Percentiles rank a stretch among this genome's conserved stretches.
phyloP scores from a whole-genome alignment of 2,329 filamentous ascomycete genomes.

The Fusarium duplospermum region DNA sequence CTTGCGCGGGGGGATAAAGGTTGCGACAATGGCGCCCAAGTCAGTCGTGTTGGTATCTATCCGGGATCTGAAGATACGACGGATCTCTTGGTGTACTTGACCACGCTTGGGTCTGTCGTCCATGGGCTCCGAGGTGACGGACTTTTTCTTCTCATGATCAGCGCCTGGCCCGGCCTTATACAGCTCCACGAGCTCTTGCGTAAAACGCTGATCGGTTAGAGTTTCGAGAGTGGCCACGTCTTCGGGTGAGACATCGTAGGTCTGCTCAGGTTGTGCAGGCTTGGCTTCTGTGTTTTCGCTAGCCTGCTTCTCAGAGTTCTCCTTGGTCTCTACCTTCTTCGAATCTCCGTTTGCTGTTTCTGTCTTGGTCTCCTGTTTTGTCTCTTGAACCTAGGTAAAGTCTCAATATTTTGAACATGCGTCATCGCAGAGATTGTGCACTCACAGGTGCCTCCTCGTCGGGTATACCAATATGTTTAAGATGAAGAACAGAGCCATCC shows the following conservation, averaged over 20 bases:
- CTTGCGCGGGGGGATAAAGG: conserved; percentile 65
- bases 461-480: conserved; percentile 61
- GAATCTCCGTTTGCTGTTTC: conserved; percentile 15
- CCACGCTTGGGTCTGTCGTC: conserved; percentile 60
- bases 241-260: conserved; percentile 46
- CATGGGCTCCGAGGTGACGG: conserved; percentile 55
- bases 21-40: conserved; percentile 72
- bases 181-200: conserved; percentile 55
- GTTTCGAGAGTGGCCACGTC: conserved; percentile 52
- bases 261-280: conserved; percentile 34
- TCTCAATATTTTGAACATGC: conserved; percentile 17
- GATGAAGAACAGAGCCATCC: conserved; percentile 80
- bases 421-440: neutral
- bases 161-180: conserved; percentile 52
- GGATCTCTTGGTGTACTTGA: conserved; percentile 70
- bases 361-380: conserved; percentile 29
- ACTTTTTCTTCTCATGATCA: conserved; percentile 44
- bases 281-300: conserved; percentile 33
- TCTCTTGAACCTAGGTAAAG: conserved; percentile 17
- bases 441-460: conserved; percentile 33
- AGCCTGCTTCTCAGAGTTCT: conserved; percentile 26
- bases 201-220: conserved; percentile 54
- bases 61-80: conserved; percentile 81
- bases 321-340: conserved; percentile 29
- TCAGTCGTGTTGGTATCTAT: conserved; percentile 78